phyloP scores from a whole-genome alignment of 768 basidiomycete species.

The Termitomyces titanicus region DNA sequence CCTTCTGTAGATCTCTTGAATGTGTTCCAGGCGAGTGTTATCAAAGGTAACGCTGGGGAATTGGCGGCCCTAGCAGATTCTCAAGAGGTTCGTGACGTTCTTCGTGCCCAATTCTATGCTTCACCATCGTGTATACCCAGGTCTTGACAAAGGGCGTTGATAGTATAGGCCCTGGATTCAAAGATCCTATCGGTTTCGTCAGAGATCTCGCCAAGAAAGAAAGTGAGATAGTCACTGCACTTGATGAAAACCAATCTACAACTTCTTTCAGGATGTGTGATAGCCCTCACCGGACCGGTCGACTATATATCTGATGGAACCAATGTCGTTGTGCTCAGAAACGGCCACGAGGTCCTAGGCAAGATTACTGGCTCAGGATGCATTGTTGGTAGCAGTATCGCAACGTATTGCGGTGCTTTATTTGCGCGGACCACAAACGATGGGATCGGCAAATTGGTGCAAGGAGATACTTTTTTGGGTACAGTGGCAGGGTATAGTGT shows the following conservation, averaged over 20 bases:
- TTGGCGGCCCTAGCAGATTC: conserved; percentile 78
- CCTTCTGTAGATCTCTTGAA: conserved; percentile 68
- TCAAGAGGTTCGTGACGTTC: conserved; percentile 48
- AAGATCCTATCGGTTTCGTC: conserved; percentile 70
- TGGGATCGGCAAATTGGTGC: conserved; percentile 46
- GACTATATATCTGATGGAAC: conserved; percentile 87
- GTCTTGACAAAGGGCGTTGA: conserved; percentile 83
- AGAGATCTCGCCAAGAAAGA: conserved; percentile 66
- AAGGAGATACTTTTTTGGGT: conserved; percentile 74
- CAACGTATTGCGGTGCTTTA: conserved; percentile 74
- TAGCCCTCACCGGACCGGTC: conserved; percentile 73
- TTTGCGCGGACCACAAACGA: conserved; percentile 29
- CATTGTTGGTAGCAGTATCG: conserved; percentile 72
- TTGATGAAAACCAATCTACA: background rate
- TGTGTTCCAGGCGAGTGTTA: conserved; percentile 82
- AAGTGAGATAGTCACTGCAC: conserved; percentile 43
- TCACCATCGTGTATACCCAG: conserved; percentile 27
- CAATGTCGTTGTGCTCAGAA: conserved; percentile 61
- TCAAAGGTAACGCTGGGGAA: conserved; percentile 94
- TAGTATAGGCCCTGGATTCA: conserved; percentile 73
- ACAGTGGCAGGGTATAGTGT: conserved; percentile 69
- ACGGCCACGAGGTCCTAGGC: conserved; percentile 72
- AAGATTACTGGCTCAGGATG: conserved; percentile 91
- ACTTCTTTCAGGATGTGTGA: conserved; percentile 59
- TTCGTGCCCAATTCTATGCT: background rate